Percentiles rank a stretch among this genome's conserved stretches.
Evolutionary conservation across 169 alveolate species (phyloP).

Genomic region (Eimeria acervulina): DNA sequence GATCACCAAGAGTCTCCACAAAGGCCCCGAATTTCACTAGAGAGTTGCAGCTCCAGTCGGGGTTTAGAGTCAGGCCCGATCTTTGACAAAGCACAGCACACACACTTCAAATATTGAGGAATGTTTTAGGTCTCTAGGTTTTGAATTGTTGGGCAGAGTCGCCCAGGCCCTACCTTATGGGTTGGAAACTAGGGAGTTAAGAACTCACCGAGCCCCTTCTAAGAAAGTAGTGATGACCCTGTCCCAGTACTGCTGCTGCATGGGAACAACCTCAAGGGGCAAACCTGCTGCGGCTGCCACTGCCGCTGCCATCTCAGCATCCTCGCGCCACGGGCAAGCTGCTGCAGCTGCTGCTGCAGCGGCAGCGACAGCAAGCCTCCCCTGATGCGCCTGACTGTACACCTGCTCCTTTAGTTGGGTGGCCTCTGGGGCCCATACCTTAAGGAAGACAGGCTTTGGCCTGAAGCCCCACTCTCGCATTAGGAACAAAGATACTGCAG

Average conservation of each 20-base stretch:
- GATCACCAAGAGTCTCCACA: conserved; percentile 68
- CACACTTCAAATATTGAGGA: background rate
- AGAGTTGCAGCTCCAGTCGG: conserved; percentile 89
- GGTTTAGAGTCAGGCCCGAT: conserved; percentile 88
- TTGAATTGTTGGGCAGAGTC: background rate
- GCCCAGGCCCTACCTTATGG: background rate
- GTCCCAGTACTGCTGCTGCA: conserved; percentile 85
- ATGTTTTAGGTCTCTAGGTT: background rate
- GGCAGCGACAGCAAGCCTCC: conserved; percentile 14
- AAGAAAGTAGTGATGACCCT: conserved; percentile 78
- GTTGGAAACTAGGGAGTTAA: background rate
- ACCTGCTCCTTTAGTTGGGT: conserved; percentile 41
- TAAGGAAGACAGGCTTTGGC: conserved; percentile 86
- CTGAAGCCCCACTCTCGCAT: conserved; percentile 87
- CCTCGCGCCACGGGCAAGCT: conserved; percentile 85
- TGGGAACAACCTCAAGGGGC: conserved; percentile 87
- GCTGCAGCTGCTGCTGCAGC: conserved; percentile 77
- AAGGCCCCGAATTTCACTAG: conserved; percentile 89
- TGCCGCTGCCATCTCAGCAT: conserved; percentile 81
- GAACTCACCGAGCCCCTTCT: conserved; percentile 72
- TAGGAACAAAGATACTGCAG: conserved; percentile 87
- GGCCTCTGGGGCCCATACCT: conserved; percentile 85
- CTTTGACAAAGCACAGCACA: conserved; percentile 69
- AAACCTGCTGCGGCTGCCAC: conserved; percentile 81
- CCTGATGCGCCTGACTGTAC: background rate